Conservation (phyloP, 2,329 filamentous ascomycete genomes). For the Bipolaris victoriae region DNA sequence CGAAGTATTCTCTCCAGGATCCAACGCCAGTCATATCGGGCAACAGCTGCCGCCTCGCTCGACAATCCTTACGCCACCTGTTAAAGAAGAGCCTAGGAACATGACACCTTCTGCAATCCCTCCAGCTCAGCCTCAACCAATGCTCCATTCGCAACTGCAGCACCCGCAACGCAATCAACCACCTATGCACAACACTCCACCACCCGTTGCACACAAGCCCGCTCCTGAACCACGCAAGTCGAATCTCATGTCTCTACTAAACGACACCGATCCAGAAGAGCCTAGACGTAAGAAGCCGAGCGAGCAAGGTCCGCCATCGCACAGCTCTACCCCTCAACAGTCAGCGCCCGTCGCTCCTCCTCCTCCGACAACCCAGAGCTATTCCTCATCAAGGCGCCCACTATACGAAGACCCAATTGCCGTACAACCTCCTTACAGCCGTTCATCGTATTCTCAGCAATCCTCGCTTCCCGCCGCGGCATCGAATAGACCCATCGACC, state of each 20-base stretch:
- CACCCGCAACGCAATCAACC: constrained; percentile 32
- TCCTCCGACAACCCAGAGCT: constrained; percentile 30
- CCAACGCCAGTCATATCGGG: constrained; percentile 21
- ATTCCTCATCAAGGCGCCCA: constrained; percentile 32
- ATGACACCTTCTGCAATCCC: constrained; percentile 27
- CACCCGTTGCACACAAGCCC: constrained; percentile 34
- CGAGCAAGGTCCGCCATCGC: constrained; percentile 42
- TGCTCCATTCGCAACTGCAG: constrained; percentile 29
- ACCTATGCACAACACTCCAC: constrained; percentile 25
- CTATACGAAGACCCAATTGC: constrained; percentile 32
- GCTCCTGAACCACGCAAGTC: constrained; percentile 45
- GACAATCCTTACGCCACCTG: constrained; percentile 38
- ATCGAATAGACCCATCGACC: constrained; percentile 38
- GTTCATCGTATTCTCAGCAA: constrained; percentile 38
- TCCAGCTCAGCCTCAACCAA: constrained; percentile 28
- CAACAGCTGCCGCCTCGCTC: constrained; percentile 35
- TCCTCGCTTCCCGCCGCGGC: constrained; percentile 28
- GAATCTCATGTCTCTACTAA: constrained; percentile 48
- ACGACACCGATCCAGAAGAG: constrained; percentile 47
- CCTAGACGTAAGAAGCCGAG: constrained; percentile 42
- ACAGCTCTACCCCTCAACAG: constrained; percentile 45
- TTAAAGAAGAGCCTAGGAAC: constrained; percentile 44
- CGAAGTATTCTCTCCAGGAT: constrained; percentile 31
- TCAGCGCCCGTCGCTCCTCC: constrained; percentile 40
- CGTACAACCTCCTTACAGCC: constrained; percentile 35